A percentile compares a stretch with the other conserved stretches of the same genome.
Conservation (phyloP, 371 early-diverging fungal genomes). For the Basidiobolus heterosporus region DNA sequence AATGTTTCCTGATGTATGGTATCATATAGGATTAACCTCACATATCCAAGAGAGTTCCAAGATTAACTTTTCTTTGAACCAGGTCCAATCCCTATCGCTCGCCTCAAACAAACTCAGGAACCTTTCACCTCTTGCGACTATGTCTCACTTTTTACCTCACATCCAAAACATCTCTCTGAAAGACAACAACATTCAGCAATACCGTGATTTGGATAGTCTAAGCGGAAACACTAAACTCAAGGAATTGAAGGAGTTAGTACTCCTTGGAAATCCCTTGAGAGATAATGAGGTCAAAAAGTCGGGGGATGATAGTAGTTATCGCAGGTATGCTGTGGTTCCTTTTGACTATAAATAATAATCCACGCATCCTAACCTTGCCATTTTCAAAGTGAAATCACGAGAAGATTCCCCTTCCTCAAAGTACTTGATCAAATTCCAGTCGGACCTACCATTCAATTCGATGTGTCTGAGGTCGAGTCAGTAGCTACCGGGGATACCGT, state of each 20-base stretch:
- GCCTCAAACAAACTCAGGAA: background rate
- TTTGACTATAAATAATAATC: too few relatives aligned
- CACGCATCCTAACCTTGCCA: too few relatives aligned
- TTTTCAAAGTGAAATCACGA: background rate
- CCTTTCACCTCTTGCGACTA: background rate
- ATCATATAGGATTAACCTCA: background rate
- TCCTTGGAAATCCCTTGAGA: background rate
- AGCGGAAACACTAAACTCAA: background rate
- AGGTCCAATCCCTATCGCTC: background rate
- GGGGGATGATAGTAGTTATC: background rate
- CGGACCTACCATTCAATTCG: background rate
- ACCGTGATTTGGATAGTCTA: background rate
- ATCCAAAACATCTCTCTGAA: background rate
- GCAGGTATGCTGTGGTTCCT: too few relatives aligned
- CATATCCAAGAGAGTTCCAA: background rate
- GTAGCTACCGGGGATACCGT: too few relatives aligned
- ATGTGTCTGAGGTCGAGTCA: too few relatives aligned
- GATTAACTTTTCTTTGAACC: background rate
- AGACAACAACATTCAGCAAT: background rate
- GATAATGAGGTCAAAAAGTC: background rate
- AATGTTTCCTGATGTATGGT: slow-evolving; percentile 1
- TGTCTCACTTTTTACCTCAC: background rate
- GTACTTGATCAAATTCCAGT: background rate
- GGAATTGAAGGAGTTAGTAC: background rate
- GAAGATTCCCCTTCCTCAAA: background rate